phyloP scores from a whole-genome alignment of 2,329 filamentous ascomycete species.

The Furcasterigmium furcatum region DNA sequence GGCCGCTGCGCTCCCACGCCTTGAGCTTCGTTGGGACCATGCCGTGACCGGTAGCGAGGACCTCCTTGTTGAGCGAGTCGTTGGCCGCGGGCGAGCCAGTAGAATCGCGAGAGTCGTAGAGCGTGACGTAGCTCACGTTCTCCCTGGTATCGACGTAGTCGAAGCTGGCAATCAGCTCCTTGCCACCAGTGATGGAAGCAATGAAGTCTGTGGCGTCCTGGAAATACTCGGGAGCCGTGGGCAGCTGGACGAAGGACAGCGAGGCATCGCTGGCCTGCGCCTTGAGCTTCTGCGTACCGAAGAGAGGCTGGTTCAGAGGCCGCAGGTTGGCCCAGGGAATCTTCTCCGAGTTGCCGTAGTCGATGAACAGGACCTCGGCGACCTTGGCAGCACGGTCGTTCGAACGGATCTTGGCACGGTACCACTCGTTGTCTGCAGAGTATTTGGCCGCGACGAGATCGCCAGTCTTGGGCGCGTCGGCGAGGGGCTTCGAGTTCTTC shows the following conservation, averaged over 20 bases:
- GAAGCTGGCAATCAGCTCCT: slow-evolving; percentile 83
- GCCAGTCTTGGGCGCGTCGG: slow-evolving; percentile 80
- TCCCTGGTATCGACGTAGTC: slow-evolving; percentile 80
- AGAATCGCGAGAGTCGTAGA: slow-evolving; percentile 68
- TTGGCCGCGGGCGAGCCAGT: slow-evolving; percentile 52
- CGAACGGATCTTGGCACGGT: slow-evolving; percentile 83
- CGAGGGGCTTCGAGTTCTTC: slow-evolving; percentile 71
- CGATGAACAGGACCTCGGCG: slow-evolving; percentile 89
- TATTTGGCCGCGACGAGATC: slow-evolving; percentile 92
- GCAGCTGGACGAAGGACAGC: slow-evolving; percentile 86
- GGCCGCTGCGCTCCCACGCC: slow-evolving; percentile 76
- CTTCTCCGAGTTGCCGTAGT: slow-evolving; percentile 93
- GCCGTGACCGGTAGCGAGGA: slow-evolving; percentile 78
- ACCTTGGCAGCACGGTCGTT: slow-evolving; percentile 90
- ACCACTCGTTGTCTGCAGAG: slow-evolving; percentile 87
- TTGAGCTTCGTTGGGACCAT: slow-evolving; percentile 93
- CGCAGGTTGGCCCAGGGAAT: slow-evolving; percentile 82
- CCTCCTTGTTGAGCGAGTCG: slow-evolving; percentile 85
- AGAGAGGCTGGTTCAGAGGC: slow-evolving; percentile 74
- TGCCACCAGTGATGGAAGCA: slow-evolving; percentile 68
- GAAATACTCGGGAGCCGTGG: slow-evolving; percentile 78
- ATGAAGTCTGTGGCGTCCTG: slow-evolving; percentile 75
- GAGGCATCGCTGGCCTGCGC: slow-evolving; percentile 84
- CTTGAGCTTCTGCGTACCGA: slow-evolving; percentile 77
- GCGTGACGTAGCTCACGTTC: slow-evolving; percentile 78